Conservation (phyloP, 2,329 filamentous ascomycete genomes). For the Metarhizium rileyi region DNA sequence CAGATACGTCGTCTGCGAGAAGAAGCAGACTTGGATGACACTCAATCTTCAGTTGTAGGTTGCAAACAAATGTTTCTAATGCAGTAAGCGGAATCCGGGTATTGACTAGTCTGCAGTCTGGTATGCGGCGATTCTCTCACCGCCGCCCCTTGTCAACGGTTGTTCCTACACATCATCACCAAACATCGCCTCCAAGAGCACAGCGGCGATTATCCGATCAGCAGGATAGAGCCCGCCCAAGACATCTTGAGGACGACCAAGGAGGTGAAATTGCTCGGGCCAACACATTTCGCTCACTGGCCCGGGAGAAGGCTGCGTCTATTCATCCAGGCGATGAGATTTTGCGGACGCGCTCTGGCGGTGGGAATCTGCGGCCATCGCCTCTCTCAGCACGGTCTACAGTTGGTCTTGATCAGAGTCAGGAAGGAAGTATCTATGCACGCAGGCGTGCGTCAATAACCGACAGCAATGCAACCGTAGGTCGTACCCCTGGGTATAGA, state of each 20-base stretch:
- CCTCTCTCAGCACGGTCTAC: slow-evolving; percentile 40
- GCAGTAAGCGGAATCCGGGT: background rate
- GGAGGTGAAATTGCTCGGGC: slow-evolving; percentile 30
- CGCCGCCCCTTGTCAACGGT: slow-evolving; percentile 45
- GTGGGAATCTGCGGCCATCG: slow-evolving; percentile 29
- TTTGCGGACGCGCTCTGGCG: slow-evolving; percentile 21
- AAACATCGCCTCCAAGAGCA: slow-evolving; percentile 40
- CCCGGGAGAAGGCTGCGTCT: slow-evolving; percentile 33
- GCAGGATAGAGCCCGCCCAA: slow-evolving; percentile 33
- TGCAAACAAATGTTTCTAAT: background rate
- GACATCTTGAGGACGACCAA: slow-evolving; percentile 35
- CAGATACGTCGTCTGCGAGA: slow-evolving; percentile 27
- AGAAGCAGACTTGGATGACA: slow-evolving; percentile 22
- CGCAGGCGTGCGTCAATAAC: slow-evolving; percentile 36
- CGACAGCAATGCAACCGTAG: slow-evolving; percentile 30
- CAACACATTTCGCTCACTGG: slow-evolving; percentile 31
- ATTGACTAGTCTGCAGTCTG: slow-evolving; percentile 29
- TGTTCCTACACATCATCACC: slow-evolving; percentile 37
- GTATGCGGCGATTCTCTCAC: slow-evolving; percentile 34
- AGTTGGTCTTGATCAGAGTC: slow-evolving; percentile 33
- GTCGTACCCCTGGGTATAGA: slow-evolving; percentile 37
- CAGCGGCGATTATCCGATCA: slow-evolving; percentile 48
- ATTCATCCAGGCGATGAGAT: slow-evolving; percentile 27
- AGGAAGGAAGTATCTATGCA: slow-evolving; percentile 19
- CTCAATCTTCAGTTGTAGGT: slow-evolving; percentile 38